These are phyloP conservation scores for Thinopyrum elongatum DNA, from an alignment of 176 grass and related monocot genomes.

Conservation along the genomic window DNA sequence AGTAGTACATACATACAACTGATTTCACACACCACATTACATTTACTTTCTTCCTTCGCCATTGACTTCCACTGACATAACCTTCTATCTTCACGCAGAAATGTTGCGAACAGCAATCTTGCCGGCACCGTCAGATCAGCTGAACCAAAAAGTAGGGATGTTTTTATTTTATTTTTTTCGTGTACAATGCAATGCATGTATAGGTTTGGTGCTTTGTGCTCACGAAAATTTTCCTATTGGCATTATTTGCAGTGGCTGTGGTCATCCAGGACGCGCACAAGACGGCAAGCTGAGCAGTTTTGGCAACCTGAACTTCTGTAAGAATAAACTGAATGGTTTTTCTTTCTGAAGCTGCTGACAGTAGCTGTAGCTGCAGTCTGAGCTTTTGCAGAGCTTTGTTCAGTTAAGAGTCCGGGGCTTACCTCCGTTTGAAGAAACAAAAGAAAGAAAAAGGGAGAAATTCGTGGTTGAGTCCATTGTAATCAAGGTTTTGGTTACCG, in stretches of 20 bases:
- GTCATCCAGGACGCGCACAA: conserved; percentile 23
- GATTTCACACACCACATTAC: neutral
- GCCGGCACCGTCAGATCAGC: conserved; percentile 27
- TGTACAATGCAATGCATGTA: no score
- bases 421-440: no score
- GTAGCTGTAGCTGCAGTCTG: neutral
- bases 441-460: no score
- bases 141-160: conserved; percentile 13
- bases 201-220: neutral
- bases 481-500: no score
- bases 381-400: neutral
- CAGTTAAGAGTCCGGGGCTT: no score
- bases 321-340: neutral
- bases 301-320: neutral
- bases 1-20: neutral
- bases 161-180: no score
- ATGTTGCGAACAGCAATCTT: conserved; percentile 34
- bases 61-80: neutral
- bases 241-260: conserved; percentile 2
- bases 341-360: neutral
- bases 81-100: conserved; percentile 9
- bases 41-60: neutral
- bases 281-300: neutral
- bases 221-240: neutral
- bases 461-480: no score